Base-by-base conservation (phyloP, 192 early-diverging fungal species). In the Backusella westeae region DNA sequence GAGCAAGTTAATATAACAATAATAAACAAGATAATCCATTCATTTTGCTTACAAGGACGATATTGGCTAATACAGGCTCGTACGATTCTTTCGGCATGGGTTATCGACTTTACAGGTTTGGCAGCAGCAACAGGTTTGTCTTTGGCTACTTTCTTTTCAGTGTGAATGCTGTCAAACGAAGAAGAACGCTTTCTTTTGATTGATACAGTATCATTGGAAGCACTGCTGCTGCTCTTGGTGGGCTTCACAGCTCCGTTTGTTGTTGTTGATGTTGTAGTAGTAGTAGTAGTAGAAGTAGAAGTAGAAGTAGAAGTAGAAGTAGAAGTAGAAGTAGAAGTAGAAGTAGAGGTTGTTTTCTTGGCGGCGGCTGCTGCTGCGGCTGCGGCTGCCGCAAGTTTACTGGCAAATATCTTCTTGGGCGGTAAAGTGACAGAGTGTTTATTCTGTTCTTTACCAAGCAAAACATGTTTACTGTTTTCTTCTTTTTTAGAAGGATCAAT, bases 21-120 rank as follows among this genome's bases (percentile, higher is more conserved):
- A 7, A 21, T 23, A 52, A 15, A 49, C 46, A 49, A 1, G 12
- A 32, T 3, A 32, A 32, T 19, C 0, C 26, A 6, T 26, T 65
- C 21, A 65, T 23, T 35, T 71, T 39, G 38, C 82, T 80, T 86
- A 86, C 85, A 83, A 49, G 83, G 83, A 46, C 83, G 83, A 75
- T 86, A 86, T 32, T 82, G 80, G 41, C 53, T 63, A 21, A 80
- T 80, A 5, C 80, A 69, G 39, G 85, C 78, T 32, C 75, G 76
- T 14, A 86, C 77, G 53, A 86, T 80, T 80, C 79, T 73, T 15
- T 86, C 85, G 72, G 85, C 83, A 38, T 86, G 85, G 6, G 81
- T 72, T 73, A 86, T 81, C 4, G 82, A 81, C 63, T 77, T 78
- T 23, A 29, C 38, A 35, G 29, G n/a, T 65, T 67, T 75, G 32